Percentiles rank a stretch among this genome's conserved stretches.
phyloP scores from a whole-genome alignment of 179 eudicot genomes.

The Silene coronaria region DNA sequence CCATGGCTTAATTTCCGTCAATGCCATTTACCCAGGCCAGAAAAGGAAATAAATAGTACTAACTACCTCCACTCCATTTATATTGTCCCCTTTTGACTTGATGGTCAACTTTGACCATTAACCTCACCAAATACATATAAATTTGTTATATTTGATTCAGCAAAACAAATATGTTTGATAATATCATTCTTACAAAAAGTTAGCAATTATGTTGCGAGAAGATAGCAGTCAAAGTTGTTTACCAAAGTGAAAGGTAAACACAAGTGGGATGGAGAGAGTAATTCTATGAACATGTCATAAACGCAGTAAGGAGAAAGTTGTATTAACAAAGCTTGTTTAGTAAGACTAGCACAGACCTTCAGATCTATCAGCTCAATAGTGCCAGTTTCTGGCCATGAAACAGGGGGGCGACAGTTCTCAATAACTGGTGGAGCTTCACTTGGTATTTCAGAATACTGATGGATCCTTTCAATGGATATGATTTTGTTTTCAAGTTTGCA shows the following conservation, averaged over 20 bases:
- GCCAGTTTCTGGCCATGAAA: slow-evolving; percentile 85
- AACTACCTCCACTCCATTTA: background rate
- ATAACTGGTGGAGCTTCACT: slow-evolving; percentile 86
- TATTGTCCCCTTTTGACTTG: background rate
- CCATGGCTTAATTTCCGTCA: background rate
- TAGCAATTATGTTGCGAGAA: background rate
- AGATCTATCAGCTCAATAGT: slow-evolving; percentile 71
- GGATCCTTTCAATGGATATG: slow-evolving; percentile 87
- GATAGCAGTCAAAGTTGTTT: background rate
- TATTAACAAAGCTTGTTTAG: background rate
- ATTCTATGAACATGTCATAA: background rate
- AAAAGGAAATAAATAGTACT: background rate
- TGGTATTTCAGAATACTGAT: slow-evolving; percentile 81
- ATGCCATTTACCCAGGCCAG: background rate
- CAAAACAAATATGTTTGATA: background rate
- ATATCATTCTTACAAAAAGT: background rate
- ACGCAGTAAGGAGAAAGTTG: background rate
- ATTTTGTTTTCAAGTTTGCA: slow-evolving; percentile 99
- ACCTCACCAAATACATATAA: background rate
- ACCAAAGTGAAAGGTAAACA: background rate
- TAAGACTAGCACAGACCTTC: slow-evolving; percentile 44
- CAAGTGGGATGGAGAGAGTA: background rate
- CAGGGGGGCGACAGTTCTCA: slow-evolving; percentile 67
- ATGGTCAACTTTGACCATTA: background rate
- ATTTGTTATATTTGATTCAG: background rate